These are phyloP conservation scores for Eutrema japonicum DNA, from an alignment of 345 rosid genomes.

Conservation along the genomic window DNA sequence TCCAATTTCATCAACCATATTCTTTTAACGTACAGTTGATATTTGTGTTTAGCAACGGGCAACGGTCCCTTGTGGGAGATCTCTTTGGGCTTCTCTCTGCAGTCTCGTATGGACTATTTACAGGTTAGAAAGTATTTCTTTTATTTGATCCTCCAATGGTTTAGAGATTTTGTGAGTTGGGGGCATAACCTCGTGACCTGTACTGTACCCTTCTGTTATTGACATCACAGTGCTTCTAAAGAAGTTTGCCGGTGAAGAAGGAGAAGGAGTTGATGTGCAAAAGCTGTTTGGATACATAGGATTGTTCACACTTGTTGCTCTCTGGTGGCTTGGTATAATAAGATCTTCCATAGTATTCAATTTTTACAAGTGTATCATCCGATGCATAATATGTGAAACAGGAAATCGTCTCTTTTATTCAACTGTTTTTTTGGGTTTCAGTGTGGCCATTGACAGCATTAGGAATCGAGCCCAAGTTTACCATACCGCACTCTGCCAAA, in stretches of 20 bases:
- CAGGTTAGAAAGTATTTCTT: slow-evolving; percentile 50
- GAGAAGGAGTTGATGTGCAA: slow-evolving; percentile 90
- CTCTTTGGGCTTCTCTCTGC: slow-evolving; percentile 98
- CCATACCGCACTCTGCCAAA: slow-evolving; percentile 89
- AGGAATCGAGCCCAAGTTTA: slow-evolving; percentile 95
- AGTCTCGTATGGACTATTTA: slow-evolving; percentile 87
- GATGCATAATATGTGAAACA: background rate
- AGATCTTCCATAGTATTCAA: slow-evolving; percentile 2
- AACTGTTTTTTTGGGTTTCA: slow-evolving; percentile 44
- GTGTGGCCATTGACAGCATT: slow-evolving; percentile 96
- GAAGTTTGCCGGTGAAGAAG: slow-evolving; percentile 96
- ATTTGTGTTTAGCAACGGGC: slow-evolving; percentile 75
- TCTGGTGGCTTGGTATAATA: slow-evolving; percentile 98
- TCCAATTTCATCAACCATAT: slow-evolving; percentile 39
- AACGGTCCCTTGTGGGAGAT: slow-evolving; percentile 91
- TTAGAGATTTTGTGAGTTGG: background rate
- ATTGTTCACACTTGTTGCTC: slow-evolving; percentile 91
- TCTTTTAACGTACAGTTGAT: slow-evolving; percentile 54
- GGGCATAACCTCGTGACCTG: slow-evolving; percentile 8
- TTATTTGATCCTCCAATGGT: background rate
- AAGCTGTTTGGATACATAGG: slow-evolving; percentile 98
- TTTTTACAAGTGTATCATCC: slow-evolving; percentile 5
- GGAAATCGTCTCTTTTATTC: background rate
- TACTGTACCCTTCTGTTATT: slow-evolving; percentile 10
- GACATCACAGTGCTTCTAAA: slow-evolving; percentile 83